phyloP scores from a whole-genome alignment of 805 yeast species.

The Saccharomycopsis javanensis region DNA sequence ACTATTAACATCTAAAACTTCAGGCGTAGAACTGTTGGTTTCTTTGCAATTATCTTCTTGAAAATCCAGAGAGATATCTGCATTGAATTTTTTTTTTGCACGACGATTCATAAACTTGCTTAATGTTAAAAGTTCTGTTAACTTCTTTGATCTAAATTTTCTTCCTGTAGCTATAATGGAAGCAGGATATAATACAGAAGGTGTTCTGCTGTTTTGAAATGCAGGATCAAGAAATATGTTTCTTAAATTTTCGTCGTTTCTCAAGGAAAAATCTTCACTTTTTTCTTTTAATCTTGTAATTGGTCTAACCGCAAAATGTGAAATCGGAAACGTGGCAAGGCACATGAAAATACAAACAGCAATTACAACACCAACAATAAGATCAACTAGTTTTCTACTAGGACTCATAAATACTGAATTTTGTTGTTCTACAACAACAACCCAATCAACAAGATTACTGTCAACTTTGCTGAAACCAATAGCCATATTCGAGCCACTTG shows the following conservation, averaged over 20 bases:
- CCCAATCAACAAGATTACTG: constrained; percentile 46
- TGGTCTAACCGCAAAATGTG: constrained; percentile 79
- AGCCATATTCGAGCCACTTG: constrained; percentile 36
- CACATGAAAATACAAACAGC: constrained; percentile 71
- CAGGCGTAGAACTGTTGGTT: not conserved
- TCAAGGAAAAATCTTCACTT: constrained; percentile 44
- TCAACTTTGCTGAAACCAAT: constrained; percentile 38
- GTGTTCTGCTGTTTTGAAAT: not conserved
- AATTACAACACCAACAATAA: constrained; percentile 68
- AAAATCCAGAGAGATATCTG: not conserved
- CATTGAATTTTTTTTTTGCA: not conserved
- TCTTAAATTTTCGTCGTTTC: constrained; percentile 25
- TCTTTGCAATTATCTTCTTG: not conserved
- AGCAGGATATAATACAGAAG: constrained; percentile 9
- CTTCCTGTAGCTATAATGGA: not conserved
- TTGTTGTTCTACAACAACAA: constrained; percentile 61
- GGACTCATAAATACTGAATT: constrained; percentile 53
- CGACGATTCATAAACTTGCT: constrained; percentile 1
- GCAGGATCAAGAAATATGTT: constrained; percentile 3
- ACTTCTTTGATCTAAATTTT: not conserved
- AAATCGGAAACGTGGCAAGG: constrained; percentile 68
- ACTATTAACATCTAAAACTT: not conserved
- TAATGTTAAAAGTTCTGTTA: constrained; percentile 5
- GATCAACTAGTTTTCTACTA: constrained; percentile 47
- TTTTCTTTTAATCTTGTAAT: constrained; percentile 72